Evolutionary conservation across 768 basidiomycete genomes (phyloP).

Genomic region (Tricholoma flavovirens): DNA sequence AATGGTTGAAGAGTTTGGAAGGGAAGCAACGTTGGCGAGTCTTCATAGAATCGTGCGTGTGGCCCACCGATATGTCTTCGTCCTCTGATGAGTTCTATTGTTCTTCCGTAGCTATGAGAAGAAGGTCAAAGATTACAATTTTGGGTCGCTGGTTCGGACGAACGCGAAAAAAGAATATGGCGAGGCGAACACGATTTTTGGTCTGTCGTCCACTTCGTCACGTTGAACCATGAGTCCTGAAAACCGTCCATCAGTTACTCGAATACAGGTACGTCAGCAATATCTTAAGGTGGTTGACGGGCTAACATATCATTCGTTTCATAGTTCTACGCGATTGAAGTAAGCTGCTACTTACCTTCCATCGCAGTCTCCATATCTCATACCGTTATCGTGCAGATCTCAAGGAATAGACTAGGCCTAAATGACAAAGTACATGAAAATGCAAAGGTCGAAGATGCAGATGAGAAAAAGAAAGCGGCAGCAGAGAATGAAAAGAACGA

Average conservation of each 20-base stretch:
- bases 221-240: neutral
- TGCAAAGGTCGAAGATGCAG: constrained; percentile 66
- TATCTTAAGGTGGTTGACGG: constrained; percentile 4
- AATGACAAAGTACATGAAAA: constrained; percentile 83
- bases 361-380: neutral
- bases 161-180: constrained; percentile 78
- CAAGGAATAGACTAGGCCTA: constrained; percentile 84
- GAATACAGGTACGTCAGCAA: constrained; percentile 52
- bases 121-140: constrained; percentile 91
- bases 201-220: constrained; percentile 34
- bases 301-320: neutral
- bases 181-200: constrained; percentile 92
- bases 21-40: constrained; percentile 90
- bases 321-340: constrained; percentile 92
- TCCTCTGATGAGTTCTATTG: neutral
- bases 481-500: constrained; percentile 26
- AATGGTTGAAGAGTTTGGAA: constrained; percentile 82
- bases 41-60: constrained; percentile 67
- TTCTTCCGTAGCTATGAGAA: constrained; percentile 68
- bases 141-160: constrained; percentile 88
- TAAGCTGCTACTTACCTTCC: constrained; percentile 21
- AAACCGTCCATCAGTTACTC: constrained; percentile 40
- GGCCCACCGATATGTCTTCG: neutral
- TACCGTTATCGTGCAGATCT: constrained; percentile 49
- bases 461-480: constrained; percentile 45